These are phyloP conservation scores for Colletotrichum endophyticum DNA, from an alignment of 2,329 filamentous ascomycete species.

Conservation along the genomic window DNA sequence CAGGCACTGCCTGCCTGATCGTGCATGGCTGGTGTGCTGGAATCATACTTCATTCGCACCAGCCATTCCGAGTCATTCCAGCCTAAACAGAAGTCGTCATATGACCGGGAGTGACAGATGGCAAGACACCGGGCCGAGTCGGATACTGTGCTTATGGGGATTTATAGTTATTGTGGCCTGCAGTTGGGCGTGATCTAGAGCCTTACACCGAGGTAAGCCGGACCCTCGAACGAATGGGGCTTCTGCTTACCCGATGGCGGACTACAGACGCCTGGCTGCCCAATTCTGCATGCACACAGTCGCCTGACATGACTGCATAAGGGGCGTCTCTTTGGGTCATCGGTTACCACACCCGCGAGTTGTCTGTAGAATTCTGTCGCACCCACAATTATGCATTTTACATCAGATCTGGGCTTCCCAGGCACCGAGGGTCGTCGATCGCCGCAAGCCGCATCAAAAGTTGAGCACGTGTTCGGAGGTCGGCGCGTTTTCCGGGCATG, in stretches of 20 bases:
- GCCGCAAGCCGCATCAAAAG: neutral
- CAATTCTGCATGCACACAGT: neutral
- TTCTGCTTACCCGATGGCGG: neutral
- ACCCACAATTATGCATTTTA: neutral
- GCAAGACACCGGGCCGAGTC: neutral
- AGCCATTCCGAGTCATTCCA: neutral
- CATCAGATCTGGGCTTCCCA: neutral
- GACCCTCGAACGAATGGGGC: neutral
- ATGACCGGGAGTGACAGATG: neutral
- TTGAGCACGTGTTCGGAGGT: neutral
- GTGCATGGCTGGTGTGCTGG: neutral
- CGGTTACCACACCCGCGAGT: neutral
- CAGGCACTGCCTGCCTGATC: neutral
- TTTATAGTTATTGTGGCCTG: neutral
- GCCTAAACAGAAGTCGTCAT: neutral
- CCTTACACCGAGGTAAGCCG: neutral
- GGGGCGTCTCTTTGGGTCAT: neutral
- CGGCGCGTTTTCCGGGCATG: neutral
- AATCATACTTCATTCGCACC: neutral
- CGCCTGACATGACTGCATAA: neutral
- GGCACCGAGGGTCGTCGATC: neutral
- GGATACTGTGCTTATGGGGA: neutral
- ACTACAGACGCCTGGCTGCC: neutral
- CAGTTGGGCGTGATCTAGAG: neutral
- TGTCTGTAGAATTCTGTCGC: neutral